Evolutionary conservation across 2,329 filamentous ascomycete genomes (phyloP).

Genomic region (Hymenoscyphus scutula): DNA sequence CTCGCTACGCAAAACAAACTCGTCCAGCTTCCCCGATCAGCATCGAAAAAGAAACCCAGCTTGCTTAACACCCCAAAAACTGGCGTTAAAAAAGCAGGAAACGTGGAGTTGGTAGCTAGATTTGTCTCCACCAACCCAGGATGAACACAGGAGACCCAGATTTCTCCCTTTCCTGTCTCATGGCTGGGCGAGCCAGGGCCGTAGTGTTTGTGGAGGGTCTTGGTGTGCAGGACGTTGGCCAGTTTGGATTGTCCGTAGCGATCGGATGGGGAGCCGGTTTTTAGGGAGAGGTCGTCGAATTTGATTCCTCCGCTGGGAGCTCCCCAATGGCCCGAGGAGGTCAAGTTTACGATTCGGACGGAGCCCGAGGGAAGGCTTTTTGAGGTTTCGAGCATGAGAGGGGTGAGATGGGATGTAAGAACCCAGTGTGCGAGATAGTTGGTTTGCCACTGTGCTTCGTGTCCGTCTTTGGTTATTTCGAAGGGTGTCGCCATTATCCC

Average conservation of each 20-base stretch:
- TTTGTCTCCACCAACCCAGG: constrained; percentile 39
- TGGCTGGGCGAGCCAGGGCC: constrained; percentile 34
- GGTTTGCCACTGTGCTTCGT: constrained; percentile 34
- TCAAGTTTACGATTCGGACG: constrained; percentile 25
- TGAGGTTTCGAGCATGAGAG: constrained; percentile 19
- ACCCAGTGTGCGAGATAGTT: constrained; percentile 34
- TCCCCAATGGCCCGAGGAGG: constrained; percentile 19
- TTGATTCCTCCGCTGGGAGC: constrained; percentile 25
- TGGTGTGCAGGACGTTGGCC: constrained; percentile 44
- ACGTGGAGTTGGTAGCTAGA: constrained; percentile 23
- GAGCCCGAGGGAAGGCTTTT: constrained; percentile 18
- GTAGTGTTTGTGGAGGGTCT: constrained; percentile 37
- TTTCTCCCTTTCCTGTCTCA: constrained; percentile 36
- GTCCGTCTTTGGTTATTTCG: constrained; percentile 38
- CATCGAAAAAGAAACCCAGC: constrained; percentile 20
- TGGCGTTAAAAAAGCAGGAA: constrained; percentile 10
- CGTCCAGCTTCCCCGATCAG: constrained; percentile 39
- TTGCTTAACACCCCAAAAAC: constrained; percentile 19
- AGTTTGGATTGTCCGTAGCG: constrained; percentile 47
- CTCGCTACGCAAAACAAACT: constrained; percentile 41
- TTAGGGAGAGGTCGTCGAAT: constrained; percentile 27
- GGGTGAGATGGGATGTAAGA: constrained; percentile 19
- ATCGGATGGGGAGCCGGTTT: constrained; percentile 37
- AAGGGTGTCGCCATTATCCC: constrained; percentile 41
- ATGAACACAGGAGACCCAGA: constrained; percentile 40